phyloP scores from a whole-genome alignment of 192 early-diverging fungal species.

The Coemansia sp. region DNA sequence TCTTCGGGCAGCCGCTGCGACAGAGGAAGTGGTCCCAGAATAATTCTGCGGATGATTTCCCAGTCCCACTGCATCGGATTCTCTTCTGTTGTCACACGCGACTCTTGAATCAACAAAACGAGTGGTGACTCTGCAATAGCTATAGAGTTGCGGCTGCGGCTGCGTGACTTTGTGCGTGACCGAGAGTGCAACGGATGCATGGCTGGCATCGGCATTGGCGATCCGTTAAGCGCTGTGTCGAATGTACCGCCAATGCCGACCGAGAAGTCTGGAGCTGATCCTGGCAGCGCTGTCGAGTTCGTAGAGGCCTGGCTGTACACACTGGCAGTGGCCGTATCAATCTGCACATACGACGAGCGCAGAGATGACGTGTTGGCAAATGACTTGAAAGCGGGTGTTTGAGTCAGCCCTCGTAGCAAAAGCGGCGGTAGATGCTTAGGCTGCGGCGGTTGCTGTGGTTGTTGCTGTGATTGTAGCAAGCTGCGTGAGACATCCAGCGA shows the following conservation, averaged over 20 bases:
- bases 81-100: constrained; percentile 43
- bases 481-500: constrained; percentile 41
- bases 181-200: constrained; percentile 30
- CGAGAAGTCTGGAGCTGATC: background rate
- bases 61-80: constrained; percentile 54
- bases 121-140: constrained; percentile 29
- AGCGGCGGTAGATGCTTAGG: constrained; percentile 17
- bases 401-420: constrained; percentile 20
- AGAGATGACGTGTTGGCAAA: constrained; percentile 11
- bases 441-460: background rate
- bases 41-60: constrained; percentile 30
- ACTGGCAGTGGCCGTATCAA: constrained; percentile 15
- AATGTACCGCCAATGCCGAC: background rate
- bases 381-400: constrained; percentile 4
- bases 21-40: constrained; percentile 29
- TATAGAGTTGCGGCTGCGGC: constrained; percentile 39
- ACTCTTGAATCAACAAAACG: constrained; percentile 29
- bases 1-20: constrained; percentile 37
- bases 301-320: constrained; percentile 13
- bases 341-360: constrained; percentile 34
- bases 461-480: constrained; percentile 1
- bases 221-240: background rate
- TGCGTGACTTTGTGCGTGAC: constrained; percentile 50
- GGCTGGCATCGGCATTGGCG: constrained; percentile 18
- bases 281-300: background rate